These are phyloP conservation scores for Thelephora ganbajun DNA, from an alignment of 768 basidiomycete genomes.

Conservation along the genomic window DNA sequence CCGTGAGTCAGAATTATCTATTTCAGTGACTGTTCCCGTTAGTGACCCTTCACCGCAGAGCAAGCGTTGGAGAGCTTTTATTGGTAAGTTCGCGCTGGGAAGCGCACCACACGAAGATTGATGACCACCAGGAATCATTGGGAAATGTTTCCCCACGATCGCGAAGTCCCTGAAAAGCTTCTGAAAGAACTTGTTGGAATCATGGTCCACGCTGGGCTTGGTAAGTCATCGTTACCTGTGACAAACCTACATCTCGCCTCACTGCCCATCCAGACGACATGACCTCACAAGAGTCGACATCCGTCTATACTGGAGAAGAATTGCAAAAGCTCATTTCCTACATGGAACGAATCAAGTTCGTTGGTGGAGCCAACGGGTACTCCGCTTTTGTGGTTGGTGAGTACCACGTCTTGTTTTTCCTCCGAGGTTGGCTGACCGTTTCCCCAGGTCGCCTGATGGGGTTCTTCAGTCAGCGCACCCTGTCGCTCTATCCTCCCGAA, in stretches of 20 bases:
- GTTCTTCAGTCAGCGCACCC: not conserved
- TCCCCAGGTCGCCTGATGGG: conserved; percentile 28
- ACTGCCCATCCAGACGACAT: conserved; percentile 1
- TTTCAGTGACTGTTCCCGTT: conserved; percentile 30
- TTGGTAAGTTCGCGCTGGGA: conserved; percentile 8
- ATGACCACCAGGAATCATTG: conserved; percentile 11
- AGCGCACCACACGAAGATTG: not conserved
- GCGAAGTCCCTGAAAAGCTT: conserved; percentile 1
- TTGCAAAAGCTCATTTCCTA: conserved; percentile 6
- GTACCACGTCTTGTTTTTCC: not conserved
- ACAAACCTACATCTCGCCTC: too few species aligned
- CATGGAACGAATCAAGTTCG: conserved; percentile 6
- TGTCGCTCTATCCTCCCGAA: conserved; percentile 19
- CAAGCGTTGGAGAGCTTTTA: conserved; percentile 11
- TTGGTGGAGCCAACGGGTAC: not conserved
- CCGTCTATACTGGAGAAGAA: conserved; percentile 6
- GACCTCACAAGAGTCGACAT: conserved; percentile 10
- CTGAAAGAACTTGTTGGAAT: conserved; percentile 24
- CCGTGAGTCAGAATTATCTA: too few species aligned
- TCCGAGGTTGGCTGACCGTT: not conserved
- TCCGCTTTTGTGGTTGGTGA: conserved; percentile 3
- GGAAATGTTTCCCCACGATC: conserved; percentile 14
- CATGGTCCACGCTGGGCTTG: conserved; percentile 22
- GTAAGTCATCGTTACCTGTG: conserved; percentile 15
- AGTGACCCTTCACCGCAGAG: conserved; percentile 10